phyloP scores from a whole-genome alignment of 495 filamentous ascomycete genomes.

The Margaritispora aquatica region DNA sequence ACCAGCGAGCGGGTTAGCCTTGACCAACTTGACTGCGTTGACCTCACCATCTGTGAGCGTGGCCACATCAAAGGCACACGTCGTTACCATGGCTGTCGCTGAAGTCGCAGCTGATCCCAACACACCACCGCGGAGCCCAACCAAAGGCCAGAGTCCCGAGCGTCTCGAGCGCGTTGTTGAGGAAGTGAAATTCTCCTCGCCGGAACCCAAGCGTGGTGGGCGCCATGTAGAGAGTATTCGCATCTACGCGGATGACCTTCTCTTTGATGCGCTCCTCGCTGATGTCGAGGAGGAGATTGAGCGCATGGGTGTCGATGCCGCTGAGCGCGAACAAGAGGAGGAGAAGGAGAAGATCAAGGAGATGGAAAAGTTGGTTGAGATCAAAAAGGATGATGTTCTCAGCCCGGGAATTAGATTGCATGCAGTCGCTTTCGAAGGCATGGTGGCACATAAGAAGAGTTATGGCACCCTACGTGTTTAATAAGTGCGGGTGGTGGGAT shows the following conservation, averaged over 20 bases:
- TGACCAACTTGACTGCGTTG: not conserved
- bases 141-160: constrained; percentile 12
- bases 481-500: not conserved
- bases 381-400: constrained; percentile 12
- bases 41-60: not conserved
- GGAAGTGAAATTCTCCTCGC: constrained; percentile 11
- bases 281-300: constrained; percentile 57
- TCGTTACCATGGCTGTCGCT: constrained; percentile 1
- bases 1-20: not conserved
- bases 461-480: not conserved
- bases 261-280: constrained; percentile 53
- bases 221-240: constrained; percentile 53
- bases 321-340: constrained; percentile 1
- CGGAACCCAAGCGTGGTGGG: constrained; percentile 1
- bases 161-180: constrained; percentile 9
- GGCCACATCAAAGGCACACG: not conserved
- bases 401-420: constrained; percentile 14
- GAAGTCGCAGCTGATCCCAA: constrained; percentile 5
- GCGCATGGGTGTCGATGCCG: constrained; percentile 34
- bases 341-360: constrained; percentile 11
- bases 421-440: constrained; percentile 16
- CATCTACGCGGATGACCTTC: constrained; percentile 58
- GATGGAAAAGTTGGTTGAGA: not conserved
- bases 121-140: constrained; percentile 22
- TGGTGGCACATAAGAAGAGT: not conserved